Evolutionary conservation across 345 rosid genomes (phyloP).

Genomic region (Cochlearia excelsa): DNA sequence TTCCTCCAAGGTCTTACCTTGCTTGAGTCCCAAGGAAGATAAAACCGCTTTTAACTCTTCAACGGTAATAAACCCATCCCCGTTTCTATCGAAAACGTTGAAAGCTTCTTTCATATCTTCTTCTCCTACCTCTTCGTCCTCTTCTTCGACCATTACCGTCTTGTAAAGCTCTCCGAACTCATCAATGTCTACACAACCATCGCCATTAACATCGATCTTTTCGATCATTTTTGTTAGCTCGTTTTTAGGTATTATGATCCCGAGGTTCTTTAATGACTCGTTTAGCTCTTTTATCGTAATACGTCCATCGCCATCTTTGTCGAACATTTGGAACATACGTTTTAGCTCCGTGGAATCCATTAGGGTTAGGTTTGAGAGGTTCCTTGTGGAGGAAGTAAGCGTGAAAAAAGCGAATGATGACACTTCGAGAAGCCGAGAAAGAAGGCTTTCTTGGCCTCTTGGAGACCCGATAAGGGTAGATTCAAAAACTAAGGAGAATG

Average conservation of each 20-base stretch:
- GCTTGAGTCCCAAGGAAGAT: constrained; percentile 69
- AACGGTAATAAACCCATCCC: constrained; percentile 76
- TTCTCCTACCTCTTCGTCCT: constrained; percentile 45
- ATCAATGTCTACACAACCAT: constrained; percentile 55
- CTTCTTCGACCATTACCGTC: constrained; percentile 49
- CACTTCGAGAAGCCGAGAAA: constrained; percentile 35
- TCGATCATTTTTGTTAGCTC: constrained; percentile 52
- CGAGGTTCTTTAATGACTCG: constrained; percentile 61
- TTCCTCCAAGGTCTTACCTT: constrained; percentile 65
- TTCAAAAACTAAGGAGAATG: constrained; percentile 10
- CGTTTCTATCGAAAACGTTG: constrained; percentile 69
- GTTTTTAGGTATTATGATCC: constrained; percentile 55
- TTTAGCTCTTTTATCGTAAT: constrained; percentile 62
- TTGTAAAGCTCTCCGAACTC: constrained; percentile 64
- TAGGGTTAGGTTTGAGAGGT: constrained; percentile 18
- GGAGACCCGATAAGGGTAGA: constrained; percentile 31
- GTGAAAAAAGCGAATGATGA: constrained; percentile 15
- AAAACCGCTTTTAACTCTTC: constrained; percentile 68
- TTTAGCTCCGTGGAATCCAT: constrained; percentile 53
- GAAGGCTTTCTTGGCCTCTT: constrained; percentile 32
- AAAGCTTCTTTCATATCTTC: constrained; percentile 82
- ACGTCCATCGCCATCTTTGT: constrained; percentile 71
- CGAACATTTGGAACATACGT: constrained; percentile 73
- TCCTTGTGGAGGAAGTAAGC: constrained; percentile 23
- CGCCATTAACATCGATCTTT: constrained; percentile 49